Evolutionary conservation across 176 grass and related monocot genomes (phyloP), one percentile per base, ranked within the genome.

Genomic region (Elaeis guineensis): DNA sequence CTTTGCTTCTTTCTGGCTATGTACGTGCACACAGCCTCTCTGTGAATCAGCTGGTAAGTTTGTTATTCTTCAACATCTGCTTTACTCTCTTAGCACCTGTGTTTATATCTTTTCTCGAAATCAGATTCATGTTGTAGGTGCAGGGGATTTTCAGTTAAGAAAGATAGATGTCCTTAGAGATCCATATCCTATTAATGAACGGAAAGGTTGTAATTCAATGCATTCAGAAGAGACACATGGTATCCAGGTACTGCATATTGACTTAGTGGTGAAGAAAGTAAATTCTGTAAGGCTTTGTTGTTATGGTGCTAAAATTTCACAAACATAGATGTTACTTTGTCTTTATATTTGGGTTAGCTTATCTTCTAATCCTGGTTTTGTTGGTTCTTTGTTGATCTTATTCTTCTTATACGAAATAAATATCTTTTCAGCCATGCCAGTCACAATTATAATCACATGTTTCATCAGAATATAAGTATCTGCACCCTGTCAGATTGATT

Each of bases 161-260:
- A 83, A 89, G 73, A 82, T 91, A 69, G 93, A 97, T 80, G 73
- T 89, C 50, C 76, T 97, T 23, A 81, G 89, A 77, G 87, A 97
- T 80, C 93, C 72, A 73, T 91, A 49, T 70, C 72, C 87, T 72
- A 20, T 85, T 21, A 80, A 65, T 26, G 87, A 80, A 73, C 79
- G 79, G 73, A 91, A 85, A 83, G 69, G 57, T 50, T 79, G 56
- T 39, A 67, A 86, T 79, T 70, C 61, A 54, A 91, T 97, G 87
- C 84, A 91, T 77, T 62, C 83, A 57, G 92, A 97, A 61, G 83
- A 87, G 21, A 72, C 17, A 4, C 14, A 59, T 62, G 57, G 21
- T 59, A 78, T 63, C 54, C 84, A 91, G 87, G 92, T 97, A 79
- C 17, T 4, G 19, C 5, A 44, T 44, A 9, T 44, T 14, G 35